These are phyloP conservation scores for Prorocentrum cordatum DNA, from an alignment of 169 alveolate species.

Conservation along the genomic window DNA sequence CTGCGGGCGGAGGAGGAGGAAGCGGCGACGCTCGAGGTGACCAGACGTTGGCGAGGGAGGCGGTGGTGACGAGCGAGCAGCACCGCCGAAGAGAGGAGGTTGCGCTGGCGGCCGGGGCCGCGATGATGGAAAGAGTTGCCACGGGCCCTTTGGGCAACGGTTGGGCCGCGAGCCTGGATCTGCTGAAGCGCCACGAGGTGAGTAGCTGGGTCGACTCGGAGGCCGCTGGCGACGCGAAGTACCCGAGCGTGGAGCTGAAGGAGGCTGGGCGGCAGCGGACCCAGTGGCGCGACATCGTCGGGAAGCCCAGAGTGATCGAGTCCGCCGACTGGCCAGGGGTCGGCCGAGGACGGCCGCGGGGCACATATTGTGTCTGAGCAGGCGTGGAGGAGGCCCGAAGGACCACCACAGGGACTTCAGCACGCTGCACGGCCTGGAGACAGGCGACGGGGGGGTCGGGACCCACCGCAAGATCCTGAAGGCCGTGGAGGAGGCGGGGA, in stretches of 20 bases:
- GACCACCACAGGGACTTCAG: constrained; percentile 3
- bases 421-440: not conserved
- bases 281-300: not conserved
- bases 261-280: not conserved
- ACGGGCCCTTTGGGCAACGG: too few relatives aligned
- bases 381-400: not conserved
- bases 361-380: not conserved
- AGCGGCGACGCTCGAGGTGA: too few relatives aligned
- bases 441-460: not conserved
- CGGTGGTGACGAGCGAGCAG: too few relatives aligned
- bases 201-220: too few relatives aligned
- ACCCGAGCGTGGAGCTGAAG: not conserved
- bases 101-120: too few relatives aligned
- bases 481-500: not conserved
- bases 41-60: too few relatives aligned
- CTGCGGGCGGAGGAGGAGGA: too few relatives aligned
- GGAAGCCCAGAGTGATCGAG: not conserved
- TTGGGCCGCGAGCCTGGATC: too few relatives aligned
- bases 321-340: constrained; percentile 19
- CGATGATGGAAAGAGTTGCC: too few relatives aligned
- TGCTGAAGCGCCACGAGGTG: too few relatives aligned
- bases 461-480: not conserved
- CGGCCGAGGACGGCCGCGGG: constrained; percentile 12
- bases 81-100: too few relatives aligned
- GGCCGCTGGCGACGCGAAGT: constrained; percentile 7